These are phyloP conservation scores for Linderina pennispora DNA, from an alignment of 192 early-diverging fungal species.

Conservation along the genomic window DNA sequence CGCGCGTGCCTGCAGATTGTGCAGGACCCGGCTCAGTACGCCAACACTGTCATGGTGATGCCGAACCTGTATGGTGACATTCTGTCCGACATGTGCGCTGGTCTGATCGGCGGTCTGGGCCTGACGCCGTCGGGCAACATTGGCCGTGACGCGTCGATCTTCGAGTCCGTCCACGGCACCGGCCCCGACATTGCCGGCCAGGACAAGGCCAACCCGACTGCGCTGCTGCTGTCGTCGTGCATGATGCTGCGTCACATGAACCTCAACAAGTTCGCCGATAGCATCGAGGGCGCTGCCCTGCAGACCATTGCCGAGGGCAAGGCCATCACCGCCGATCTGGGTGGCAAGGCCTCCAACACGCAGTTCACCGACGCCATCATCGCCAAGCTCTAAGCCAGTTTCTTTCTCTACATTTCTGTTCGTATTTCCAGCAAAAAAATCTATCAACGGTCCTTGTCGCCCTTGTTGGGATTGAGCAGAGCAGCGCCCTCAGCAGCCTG, in stretches of 20 bases:
- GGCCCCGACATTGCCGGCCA: constrained; percentile 98
- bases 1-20: constrained; percentile 93
- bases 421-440: neutral
- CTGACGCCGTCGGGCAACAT: constrained; percentile 99
- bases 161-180: constrained; percentile 92
- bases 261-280: constrained; percentile 69
- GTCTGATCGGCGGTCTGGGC: constrained; percentile 96
- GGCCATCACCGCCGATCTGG: constrained; percentile 83
- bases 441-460: constrained; percentile 18
- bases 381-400: constrained; percentile 37
- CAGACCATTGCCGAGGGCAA: constrained; percentile 92
- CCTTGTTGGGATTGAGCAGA: too few species aligned
- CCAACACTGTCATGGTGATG: constrained; percentile 98
- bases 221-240: constrained; percentile 87
- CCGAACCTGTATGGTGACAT: constrained; percentile 99
- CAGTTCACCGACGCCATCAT: constrained; percentile 87
- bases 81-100: constrained; percentile 95
- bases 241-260: constrained; percentile 99
- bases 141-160: constrained; percentile 96
- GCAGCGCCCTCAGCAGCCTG: too few species aligned
- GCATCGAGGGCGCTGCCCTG: constrained; percentile 88
- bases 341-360: constrained; percentile 76
- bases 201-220: constrained; percentile 94
- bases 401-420: neutral
- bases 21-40: constrained; percentile 85